Percentiles rank a stretch among this genome's conserved stretches.
These are phyloP conservation scores for Kurtzmaniella fragi DNA, from an alignment of 805 yeast species.

Conservation along the genomic window DNA sequence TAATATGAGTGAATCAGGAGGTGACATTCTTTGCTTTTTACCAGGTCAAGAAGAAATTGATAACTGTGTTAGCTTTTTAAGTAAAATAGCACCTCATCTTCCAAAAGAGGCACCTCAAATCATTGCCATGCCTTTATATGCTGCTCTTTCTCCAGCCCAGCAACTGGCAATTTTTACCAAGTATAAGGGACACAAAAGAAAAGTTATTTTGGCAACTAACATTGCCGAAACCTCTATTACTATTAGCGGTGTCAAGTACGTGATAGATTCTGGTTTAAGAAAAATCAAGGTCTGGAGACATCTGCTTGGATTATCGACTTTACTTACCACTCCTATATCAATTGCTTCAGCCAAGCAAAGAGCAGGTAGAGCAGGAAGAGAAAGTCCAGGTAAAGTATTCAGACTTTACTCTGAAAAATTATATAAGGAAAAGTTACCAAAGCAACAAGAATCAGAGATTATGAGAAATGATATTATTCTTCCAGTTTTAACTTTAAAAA, in stretches of 20 bases:
- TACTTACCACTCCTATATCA: constrained; percentile 87
- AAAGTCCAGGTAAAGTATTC: constrained; percentile 80
- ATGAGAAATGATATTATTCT: constrained; percentile 78
- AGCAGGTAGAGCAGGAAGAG: constrained; percentile 99
- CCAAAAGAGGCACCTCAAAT: constrained; percentile 73
- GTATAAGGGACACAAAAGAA: constrained; percentile 62
- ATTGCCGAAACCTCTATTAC: constrained; percentile 98
- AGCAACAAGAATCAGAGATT: constrained; percentile 92
- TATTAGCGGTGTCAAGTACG: constrained; percentile 89
- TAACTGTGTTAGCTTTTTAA: constrained; percentile 62
- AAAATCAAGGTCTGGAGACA: constrained; percentile 96
- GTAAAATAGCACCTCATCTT: constrained; percentile 55
- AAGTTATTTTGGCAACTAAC: constrained; percentile 87
- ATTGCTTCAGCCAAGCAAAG: constrained; percentile 94
- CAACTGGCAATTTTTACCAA: constrained; percentile 78
- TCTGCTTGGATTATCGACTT: constrained; percentile 85
- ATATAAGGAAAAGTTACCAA: constrained; percentile 50
- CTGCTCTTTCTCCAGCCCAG: constrained; percentile 82
- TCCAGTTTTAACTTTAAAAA: constrained; percentile 80
- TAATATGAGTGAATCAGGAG: constrained; percentile 73
- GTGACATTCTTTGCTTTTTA: constrained; percentile 87
- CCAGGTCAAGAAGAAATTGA: constrained; percentile 99
- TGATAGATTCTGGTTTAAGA: constrained; percentile 86
- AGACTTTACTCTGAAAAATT: constrained; percentile 76
- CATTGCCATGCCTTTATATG: constrained; percentile 82